These are phyloP conservation scores for Akanthomyces muscarius DNA, from an alignment of 2,329 filamentous ascomycete genomes.

Conservation along the genomic window DNA sequence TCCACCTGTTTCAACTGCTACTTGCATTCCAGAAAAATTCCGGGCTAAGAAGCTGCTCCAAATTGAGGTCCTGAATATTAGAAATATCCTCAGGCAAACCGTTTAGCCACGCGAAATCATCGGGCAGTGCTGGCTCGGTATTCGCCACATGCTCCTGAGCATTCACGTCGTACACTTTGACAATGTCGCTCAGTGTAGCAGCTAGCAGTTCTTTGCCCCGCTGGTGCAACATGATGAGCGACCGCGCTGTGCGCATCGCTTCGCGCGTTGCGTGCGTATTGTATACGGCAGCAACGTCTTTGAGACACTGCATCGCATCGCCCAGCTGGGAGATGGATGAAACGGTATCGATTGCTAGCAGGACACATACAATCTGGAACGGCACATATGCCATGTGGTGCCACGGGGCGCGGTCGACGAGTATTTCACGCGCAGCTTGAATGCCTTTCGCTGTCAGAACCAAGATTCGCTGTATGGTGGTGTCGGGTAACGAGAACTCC, in stretches of 20 bases:
- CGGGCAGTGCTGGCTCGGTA: conserved; percentile 21
- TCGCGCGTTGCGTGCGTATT: conserved; percentile 47
- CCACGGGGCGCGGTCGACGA: conserved; percentile 46
- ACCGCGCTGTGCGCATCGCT: conserved; percentile 50
- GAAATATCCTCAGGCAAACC: conserved; percentile 42
- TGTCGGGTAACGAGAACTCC: conserved; percentile 41
- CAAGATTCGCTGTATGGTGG: conserved; percentile 44
- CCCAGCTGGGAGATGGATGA: conserved; percentile 44
- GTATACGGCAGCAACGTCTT: conserved; percentile 39
- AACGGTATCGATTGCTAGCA: conserved; percentile 51
- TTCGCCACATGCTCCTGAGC: conserved; percentile 19
- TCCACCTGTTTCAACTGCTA: neutral
- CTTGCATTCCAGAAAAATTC: conserved; percentile 20
- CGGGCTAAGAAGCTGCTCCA: conserved; percentile 37
- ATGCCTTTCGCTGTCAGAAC: conserved; percentile 42
- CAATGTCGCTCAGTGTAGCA: conserved; percentile 34
- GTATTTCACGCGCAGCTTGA: conserved; percentile 43
- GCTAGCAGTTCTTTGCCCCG: conserved; percentile 44
- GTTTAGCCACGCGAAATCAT: conserved; percentile 40
- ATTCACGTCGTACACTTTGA: conserved; percentile 32
- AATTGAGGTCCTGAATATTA: conserved; percentile 39
- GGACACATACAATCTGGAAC: conserved; percentile 53
- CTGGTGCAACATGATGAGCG: conserved; percentile 51
- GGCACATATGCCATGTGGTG: conserved; percentile 58
- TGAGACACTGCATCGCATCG: conserved; percentile 47